Evolutionary conservation across 2,329 filamentous ascomycete genomes (phyloP).

Genomic region (Bipolaris sorokiniana): DNA sequence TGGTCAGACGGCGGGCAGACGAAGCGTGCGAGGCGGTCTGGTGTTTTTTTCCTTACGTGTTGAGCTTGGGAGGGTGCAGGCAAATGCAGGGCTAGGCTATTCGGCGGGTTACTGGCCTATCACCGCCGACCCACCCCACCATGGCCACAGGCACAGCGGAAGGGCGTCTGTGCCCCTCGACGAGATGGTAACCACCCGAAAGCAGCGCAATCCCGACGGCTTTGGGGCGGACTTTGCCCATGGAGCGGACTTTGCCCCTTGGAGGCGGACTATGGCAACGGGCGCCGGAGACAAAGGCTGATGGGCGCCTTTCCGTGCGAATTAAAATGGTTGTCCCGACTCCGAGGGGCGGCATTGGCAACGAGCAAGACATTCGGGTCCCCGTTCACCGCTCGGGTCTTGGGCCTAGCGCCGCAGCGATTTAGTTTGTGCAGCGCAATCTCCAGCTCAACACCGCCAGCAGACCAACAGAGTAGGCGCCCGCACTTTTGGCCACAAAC

Average conservation of each 20-base stretch:
- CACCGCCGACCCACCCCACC: slow-evolving; percentile 10
- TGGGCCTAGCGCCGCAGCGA: slow-evolving; percentile 32
- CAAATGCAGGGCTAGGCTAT: slow-evolving; percentile 29
- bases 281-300: no score
- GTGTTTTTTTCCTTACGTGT: slow-evolving; percentile 46
- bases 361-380: slow-evolving; percentile 31
- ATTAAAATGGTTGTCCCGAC: neutral
- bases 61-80: slow-evolving; percentile 35
- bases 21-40: slow-evolving; percentile 42
- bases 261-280: no score
- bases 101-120: slow-evolving; percentile 20
- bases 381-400: slow-evolving; percentile 42
- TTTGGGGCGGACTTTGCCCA: neutral
- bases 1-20: slow-evolving; percentile 30
- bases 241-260: no score
- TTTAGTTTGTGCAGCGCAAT: slow-evolving; percentile 33
- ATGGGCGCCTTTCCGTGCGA: no score
- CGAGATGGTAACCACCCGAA: slow-evolving; percentile 6
- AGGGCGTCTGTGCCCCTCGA: slow-evolving; percentile 9
- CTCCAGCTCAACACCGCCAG: slow-evolving; percentile 40
- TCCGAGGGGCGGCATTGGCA: slow-evolving; percentile 12
- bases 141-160: slow-evolving; percentile 21
- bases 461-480: slow-evolving; percentile 16
- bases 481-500: slow-evolving; percentile 41
- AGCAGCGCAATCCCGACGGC: slow-evolving; percentile 4